Evolutionary conservation across 2,329 filamentous ascomycete genomes (phyloP).

Genomic region (Calycina marina): DNA sequence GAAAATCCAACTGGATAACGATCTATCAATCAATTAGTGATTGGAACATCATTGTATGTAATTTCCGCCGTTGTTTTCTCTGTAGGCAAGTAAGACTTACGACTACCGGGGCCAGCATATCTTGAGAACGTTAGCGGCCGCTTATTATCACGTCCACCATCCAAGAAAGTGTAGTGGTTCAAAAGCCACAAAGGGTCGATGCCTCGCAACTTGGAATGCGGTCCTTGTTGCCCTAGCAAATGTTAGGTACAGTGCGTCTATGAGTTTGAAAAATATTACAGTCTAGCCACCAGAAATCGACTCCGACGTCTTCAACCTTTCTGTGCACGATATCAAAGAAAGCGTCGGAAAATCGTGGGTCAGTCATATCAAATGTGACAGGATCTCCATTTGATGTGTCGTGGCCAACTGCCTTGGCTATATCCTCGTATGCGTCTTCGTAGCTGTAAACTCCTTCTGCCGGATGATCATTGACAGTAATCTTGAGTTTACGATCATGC

Average conservation of each 20-base stretch:
- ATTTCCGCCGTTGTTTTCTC: too few relatives aligned
- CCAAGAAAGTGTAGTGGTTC: slow-evolving; percentile 49
- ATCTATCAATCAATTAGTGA: too few relatives aligned
- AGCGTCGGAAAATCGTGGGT: slow-evolving; percentile 38
- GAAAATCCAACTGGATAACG: slow-evolving; percentile 52
- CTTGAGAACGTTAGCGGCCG: slow-evolving; percentile 42
- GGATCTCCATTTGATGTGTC: slow-evolving; percentile 34
- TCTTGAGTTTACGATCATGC: slow-evolving; percentile 35
- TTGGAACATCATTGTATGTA: too few relatives aligned
- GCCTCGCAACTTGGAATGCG: slow-evolving; percentile 36
- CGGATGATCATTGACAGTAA: slow-evolving; percentile 47
- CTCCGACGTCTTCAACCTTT: slow-evolving; percentile 37
- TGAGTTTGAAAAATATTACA: too few relatives aligned
- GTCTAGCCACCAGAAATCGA: slow-evolving; percentile 55
- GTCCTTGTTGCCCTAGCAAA: slow-evolving; percentile 52
- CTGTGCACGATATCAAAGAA: slow-evolving; percentile 43
- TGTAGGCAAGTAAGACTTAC: too few relatives aligned
- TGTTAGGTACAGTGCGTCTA: too few relatives aligned
- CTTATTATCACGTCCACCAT: slow-evolving; percentile 29
- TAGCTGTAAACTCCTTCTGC: slow-evolving; percentile 40
- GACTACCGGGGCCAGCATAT: slow-evolving; percentile 46
- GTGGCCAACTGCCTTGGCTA: slow-evolving; percentile 36
- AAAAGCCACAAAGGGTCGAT: slow-evolving; percentile 50
- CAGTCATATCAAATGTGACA: slow-evolving; percentile 40
- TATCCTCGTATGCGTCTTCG: slow-evolving; percentile 40